A percentile compares a stretch with the other conserved stretches of the same genome.
Conservation (phyloP, 2,329 filamentous ascomycete genomes). For the Claviceps spartinae region DNA sequence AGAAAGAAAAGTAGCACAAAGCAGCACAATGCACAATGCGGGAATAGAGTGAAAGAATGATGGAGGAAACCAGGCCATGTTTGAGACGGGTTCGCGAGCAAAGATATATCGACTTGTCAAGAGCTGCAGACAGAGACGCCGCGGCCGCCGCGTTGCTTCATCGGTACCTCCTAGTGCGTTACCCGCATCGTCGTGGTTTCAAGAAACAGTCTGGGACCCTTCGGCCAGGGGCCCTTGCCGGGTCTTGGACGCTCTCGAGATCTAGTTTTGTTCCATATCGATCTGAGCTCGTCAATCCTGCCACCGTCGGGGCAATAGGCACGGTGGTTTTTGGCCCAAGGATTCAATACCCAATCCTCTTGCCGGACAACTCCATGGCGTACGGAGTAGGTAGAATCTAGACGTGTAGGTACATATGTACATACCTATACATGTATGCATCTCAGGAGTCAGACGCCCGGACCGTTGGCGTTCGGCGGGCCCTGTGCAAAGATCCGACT, state of each 20-base stretch:
- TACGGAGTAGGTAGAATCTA: background rate
- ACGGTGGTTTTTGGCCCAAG: constrained; percentile 11
- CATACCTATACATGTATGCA: too few relatives aligned
- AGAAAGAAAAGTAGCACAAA: background rate
- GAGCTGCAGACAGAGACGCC: background rate
- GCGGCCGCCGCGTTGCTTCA: background rate
- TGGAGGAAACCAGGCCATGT: constrained; percentile 1
- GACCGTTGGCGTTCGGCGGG: too few relatives aligned
- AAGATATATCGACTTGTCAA: constrained; percentile 7
- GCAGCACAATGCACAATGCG: background rate
- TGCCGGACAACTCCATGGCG: background rate
- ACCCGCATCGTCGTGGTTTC: constrained; percentile 4
- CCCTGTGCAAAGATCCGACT: too few relatives aligned
- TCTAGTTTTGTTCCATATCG: constrained; percentile 17
- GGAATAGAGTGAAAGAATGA: constrained; percentile 6
- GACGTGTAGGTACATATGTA: too few relatives aligned
- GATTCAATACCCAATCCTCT: constrained; percentile 5
- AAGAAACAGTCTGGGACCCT: constrained; percentile 11
- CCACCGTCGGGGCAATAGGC: constrained; percentile 10
- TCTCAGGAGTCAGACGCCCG: too few relatives aligned
- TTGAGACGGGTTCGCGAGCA: constrained; percentile 1
- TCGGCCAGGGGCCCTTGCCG: constrained; percentile 6
- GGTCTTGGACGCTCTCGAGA: constrained; percentile 9
- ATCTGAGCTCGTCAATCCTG: constrained; percentile 8
- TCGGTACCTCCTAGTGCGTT: background rate